Evolutionary conservation across 2,329 filamentous ascomycete species (phyloP), one percentile per base, ranked within the genome.

Genomic region (Pestalotiopsis sp.): DNA sequence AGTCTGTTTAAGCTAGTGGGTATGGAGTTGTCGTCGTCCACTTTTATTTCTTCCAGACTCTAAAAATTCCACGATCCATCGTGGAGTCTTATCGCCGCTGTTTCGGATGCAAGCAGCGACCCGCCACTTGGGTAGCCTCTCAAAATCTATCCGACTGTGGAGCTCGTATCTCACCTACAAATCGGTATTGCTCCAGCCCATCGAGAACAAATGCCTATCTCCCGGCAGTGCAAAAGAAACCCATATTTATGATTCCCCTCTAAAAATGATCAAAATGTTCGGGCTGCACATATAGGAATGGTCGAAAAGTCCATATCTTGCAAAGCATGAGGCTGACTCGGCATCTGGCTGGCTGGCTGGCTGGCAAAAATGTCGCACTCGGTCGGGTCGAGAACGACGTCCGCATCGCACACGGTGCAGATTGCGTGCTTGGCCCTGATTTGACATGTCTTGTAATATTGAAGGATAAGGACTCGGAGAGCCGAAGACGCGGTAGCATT

Each of bases 71-170:
- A 39, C 30, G 58, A 39, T 20, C 30, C 26, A 61, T 40, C 58
- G 58, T 61, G 58, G 58, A 35, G 58, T 61, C n/a, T 61, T 61
- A 61, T 61, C 58, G 35, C 24, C 38, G 55, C 13, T n/a, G 22
- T 58, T 26, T 58, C 58, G 58, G 14, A 61, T 61, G 30, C 58
- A 39, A 61, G 26, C 30, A 61, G 38, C 26, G 30, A 61, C n/a
- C 58, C 24, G 35, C n/a, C 22, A 58, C 56, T 17, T 35, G 56
- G 22, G 56, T 35, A 58, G 56, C 22, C 44, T 58, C 22, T 58
- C n/a, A 35, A 26, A 35, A 35, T 26, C 22, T 58, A 26, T 58
- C 22, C 56, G 56, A 17, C 10, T 13, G 22, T 58, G 56, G 22
- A 58, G 56, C 56, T 58, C 22, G 9, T 22, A 58, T 17, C 22